phyloP scores from a whole-genome alignment of 345 rosid genomes.

The Iberis pinnata region DNA sequence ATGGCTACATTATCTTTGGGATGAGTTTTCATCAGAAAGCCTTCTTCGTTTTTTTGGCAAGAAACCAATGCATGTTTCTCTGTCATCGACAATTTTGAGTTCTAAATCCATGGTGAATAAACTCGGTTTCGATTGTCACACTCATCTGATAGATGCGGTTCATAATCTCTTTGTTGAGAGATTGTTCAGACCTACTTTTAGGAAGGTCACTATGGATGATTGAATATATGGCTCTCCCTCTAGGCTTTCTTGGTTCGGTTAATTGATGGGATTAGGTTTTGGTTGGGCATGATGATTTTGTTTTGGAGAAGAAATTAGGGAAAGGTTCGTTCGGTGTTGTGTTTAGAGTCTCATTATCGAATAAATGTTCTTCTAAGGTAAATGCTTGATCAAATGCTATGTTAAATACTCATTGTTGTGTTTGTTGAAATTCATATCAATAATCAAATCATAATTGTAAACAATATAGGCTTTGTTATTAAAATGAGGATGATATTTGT shows the following conservation, averaged over 20 bases:
- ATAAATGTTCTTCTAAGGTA: conserved; percentile 70
- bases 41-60: conserved; percentile 59
- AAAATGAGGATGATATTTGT: conserved; percentile 10
- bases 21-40: conserved; percentile 41
- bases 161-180: conserved; percentile 74
- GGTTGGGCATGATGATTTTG: conserved; percentile 71
- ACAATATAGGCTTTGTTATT: too few relatives aligned
- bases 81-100: conserved; percentile 24
- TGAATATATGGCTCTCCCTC: neutral
- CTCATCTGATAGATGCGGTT: conserved; percentile 49
- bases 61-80: conserved; percentile 33
- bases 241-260: neutral
- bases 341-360: conserved; percentile 55
- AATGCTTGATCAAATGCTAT: neutral
- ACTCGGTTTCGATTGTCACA: conserved; percentile 39
- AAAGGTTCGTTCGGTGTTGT: conserved; percentile 97
- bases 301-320: conserved; percentile 90
- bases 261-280: conserved; percentile 12
- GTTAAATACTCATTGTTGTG: neutral
- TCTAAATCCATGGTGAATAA: conserved; percentile 28
- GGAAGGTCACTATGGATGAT: conserved; percentile 41
- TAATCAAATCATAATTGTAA: too few relatives aligned
- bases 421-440: too few relatives aligned
- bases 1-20: conserved; percentile 66
- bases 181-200: conserved; percentile 61